Conservation (phyloP, 257 asterid species). For the Perilla frutescens region DNA sequence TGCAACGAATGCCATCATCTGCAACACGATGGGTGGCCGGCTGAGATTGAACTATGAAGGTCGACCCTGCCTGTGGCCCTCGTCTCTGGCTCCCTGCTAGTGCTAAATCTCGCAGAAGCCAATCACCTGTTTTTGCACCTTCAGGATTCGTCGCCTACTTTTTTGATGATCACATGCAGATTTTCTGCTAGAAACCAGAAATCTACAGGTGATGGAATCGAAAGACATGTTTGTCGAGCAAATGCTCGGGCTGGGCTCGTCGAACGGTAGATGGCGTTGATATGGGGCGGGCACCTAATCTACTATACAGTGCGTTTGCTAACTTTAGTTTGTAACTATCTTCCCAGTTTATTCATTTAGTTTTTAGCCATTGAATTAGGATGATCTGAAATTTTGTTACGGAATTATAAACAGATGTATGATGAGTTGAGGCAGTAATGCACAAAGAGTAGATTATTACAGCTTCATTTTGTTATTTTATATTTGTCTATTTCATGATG, state of each 20-base stretch:
- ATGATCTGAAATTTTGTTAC: slow-evolving; percentile 12
- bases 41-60: slow-evolving; percentile 22
- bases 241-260: neutral
- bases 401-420: neutral
- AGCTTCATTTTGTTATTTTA: neutral
- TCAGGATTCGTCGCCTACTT: too few relatives aligned
- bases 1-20: neutral
- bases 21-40: neutral
- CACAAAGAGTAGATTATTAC: neutral
- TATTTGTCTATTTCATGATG: too few relatives aligned
- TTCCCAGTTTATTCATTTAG: neutral
- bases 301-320: neutral
- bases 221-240: neutral
- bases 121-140: too few relatives aligned
- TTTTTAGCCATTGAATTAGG: slow-evolving; percentile 6
- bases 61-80: neutral
- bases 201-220: neutral
- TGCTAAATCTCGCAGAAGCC: neutral
- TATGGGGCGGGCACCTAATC: neutral
- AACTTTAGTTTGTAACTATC: neutral
- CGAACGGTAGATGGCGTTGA: neutral
- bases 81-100: neutral
- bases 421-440: slow-evolving; percentile 7
- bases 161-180: neutral
- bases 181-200: neutral